These are phyloP conservation scores for Nematodospora anomalae DNA, from an alignment of 1,139 yeast genomes.

Conservation along the genomic window DNA sequence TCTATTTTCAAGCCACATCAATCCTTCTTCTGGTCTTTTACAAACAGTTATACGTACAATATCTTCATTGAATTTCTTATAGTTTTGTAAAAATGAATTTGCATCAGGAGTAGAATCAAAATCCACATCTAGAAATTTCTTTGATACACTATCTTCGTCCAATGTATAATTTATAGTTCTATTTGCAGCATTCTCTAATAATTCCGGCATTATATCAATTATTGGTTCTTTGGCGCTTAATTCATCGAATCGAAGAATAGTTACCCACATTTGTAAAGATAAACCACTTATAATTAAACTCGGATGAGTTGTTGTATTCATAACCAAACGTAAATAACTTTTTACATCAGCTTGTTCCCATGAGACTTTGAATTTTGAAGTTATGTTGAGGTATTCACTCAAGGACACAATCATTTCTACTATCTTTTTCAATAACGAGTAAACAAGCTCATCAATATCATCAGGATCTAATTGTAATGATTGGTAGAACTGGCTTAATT, in stretches of 20 bases:
- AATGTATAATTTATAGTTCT: slow-evolving; percentile 74
- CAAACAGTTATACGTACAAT: slow-evolving; percentile 86
- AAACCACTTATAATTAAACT: slow-evolving; percentile 89
- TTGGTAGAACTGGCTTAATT: slow-evolving; percentile 65
- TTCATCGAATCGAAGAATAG: slow-evolving; percentile 79
- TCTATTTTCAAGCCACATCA: slow-evolving; percentile 77
- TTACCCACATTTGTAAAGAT: slow-evolving; percentile 93
- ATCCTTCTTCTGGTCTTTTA: slow-evolving; percentile 77
- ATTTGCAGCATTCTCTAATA: slow-evolving; percentile 76
- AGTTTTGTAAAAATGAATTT: slow-evolving; percentile 73
- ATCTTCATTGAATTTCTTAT: slow-evolving; percentile 84
- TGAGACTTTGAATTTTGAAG: slow-evolving; percentile 37
- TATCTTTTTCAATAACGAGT: slow-evolving; percentile 80
- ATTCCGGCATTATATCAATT: slow-evolving; percentile 56
- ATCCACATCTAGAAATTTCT: slow-evolving; percentile 71
- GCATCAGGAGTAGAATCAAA: slow-evolving; percentile 87
- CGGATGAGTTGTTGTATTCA: slow-evolving; percentile 79
- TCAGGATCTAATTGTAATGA: slow-evolving; percentile 66
- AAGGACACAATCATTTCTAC: slow-evolving; percentile 93
- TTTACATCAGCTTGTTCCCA: slow-evolving; percentile 58
- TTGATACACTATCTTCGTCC: slow-evolving; percentile 63
- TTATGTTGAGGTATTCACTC: slow-evolving; percentile 68
- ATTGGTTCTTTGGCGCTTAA: slow-evolving; percentile 53
- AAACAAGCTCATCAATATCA: slow-evolving; percentile 74
- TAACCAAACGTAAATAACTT: slow-evolving; percentile 69